Base-by-base conservation (phyloP, 179 eudicot species). In the Amaranthus tricolor region DNA sequence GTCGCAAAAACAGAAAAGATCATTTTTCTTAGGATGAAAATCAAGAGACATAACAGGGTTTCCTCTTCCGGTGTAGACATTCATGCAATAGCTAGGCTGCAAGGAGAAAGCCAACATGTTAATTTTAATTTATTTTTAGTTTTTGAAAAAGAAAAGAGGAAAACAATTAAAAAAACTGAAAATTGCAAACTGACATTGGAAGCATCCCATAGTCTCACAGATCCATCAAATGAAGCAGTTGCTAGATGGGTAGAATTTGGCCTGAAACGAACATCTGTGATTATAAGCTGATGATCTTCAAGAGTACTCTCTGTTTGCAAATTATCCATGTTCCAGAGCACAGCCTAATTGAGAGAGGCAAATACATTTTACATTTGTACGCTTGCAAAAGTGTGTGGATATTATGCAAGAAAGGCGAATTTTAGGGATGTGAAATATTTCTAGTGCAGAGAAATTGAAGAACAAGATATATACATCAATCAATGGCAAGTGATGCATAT, bases 161-260 rank as follows among this genome's bases (percentile, higher is more conserved):
- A 70, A 40, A 21, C 11, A 71, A 59, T 57, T 8, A 65, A 66
- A 77, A 62, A 55, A 68, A 48, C 13, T 61, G 74, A 50, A 64
- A 62, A 10, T 49, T n/a, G 77, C 71, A 86, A 70, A 68, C 78
- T 49, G 79, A 93, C 98, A 88, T 89, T 89, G 71, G 92, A 86
- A 56, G 98, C 94, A 88, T 93, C 98, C 98, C 98, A 93, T 70
- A 93, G 77, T 74, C 97, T 84, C 79, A 92, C 94, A 74, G 94
- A 90, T 75, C 88, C 88, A 83, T 92, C 97, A 85, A 86, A 82
- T 62, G 98, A 91, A 48, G 98, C 89, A 44, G 98, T 93, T 53
- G 93, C 98, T 68, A 93, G 75, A 82, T 88, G 91, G 75, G 89
- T 85, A 47, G 98, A 89, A 80, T 93, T 91, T 48, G 98, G 96